These are phyloP conservation scores for Entomortierella beljakovae DNA, from an alignment of 192 early-diverging fungal species.

Conservation along the genomic window DNA sequence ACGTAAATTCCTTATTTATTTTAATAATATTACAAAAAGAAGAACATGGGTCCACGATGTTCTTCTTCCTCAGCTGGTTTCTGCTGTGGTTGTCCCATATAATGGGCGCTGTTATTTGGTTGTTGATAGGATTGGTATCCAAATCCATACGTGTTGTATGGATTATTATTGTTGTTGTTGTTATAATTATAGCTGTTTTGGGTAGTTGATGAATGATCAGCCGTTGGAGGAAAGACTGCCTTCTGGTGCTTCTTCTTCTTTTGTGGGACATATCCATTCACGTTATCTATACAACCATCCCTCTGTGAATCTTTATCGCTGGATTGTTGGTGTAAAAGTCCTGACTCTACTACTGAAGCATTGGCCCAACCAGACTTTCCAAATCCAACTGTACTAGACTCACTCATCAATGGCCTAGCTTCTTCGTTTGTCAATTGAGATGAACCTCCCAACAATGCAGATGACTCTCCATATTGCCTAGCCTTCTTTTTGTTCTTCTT, in stretches of 20 bases:
- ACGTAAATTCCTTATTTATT: conserved; percentile 6
- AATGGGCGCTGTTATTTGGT: conserved; percentile 1
- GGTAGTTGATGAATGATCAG: not conserved
- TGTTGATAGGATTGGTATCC: conserved; percentile 51
- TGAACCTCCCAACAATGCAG: not conserved
- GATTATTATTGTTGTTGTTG: not conserved
- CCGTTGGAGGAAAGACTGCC: not conserved
- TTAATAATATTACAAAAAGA: conserved; percentile 41
- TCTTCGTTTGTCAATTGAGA: conserved; percentile 1
- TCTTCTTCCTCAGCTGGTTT: conserved; percentile 20
- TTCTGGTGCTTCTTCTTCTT: conserved; percentile 36
- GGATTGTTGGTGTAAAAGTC: not conserved
- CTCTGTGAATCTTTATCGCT: conserved; percentile 10
- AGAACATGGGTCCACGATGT: conserved; percentile 48
- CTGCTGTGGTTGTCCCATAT: conserved; percentile 5
- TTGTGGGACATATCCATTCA: conserved; percentile 33
- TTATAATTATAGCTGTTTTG: conserved; percentile 7
- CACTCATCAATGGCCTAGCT: conserved; percentile 37
- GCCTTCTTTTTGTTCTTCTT: conserved; percentile 48
- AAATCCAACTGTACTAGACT: conserved; percentile 18
- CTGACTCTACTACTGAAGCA: not conserved
- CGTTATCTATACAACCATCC: conserved; percentile 22
- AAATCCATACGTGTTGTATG: conserved; percentile 38
- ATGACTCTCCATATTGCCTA: conserved; percentile 14
- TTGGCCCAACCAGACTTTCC: conserved; percentile 43